Percentiles rank a stretch among this genome's conserved stretches.
Conservation (phyloP, 2,329 filamentous ascomycete species). For the Sporothrix globosa region DNA sequence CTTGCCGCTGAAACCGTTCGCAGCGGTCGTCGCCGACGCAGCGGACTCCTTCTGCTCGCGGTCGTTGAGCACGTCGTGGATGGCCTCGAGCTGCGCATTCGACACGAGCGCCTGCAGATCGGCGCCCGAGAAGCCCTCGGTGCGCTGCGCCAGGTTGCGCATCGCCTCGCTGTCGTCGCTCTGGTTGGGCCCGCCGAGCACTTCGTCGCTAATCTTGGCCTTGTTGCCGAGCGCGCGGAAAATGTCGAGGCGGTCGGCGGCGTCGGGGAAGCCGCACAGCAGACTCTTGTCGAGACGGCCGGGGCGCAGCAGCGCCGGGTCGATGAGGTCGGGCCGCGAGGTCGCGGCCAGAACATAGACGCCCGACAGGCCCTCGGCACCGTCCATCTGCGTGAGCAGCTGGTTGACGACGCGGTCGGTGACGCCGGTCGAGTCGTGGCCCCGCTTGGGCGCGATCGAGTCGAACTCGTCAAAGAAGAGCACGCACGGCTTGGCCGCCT, state of each 20-base stretch:
- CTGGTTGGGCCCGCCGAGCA: constrained; percentile 58
- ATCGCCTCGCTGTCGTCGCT: constrained; percentile 47
- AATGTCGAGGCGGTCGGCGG: constrained; percentile 85
- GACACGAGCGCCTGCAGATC: constrained; percentile 94
- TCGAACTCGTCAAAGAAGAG: constrained; percentile 99
- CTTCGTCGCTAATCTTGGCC: constrained; percentile 69
- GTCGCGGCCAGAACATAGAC: constrained; percentile 97
- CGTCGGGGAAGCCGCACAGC: constrained; percentile 82
- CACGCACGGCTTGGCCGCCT: constrained; percentile 88
- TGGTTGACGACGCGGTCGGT: constrained; percentile 98
- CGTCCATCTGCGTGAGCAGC: constrained; percentile 97
- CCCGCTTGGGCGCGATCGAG: constrained; percentile 93
- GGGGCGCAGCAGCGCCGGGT: constrained; percentile 87
- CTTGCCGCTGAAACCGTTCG: constrained; percentile 38
- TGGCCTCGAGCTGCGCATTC: constrained; percentile 95
- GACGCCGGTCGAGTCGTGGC: constrained; percentile 96
- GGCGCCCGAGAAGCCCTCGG: constrained; percentile 89
- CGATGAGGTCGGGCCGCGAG: constrained; percentile 89
- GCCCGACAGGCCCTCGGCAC: constrained; percentile 89
- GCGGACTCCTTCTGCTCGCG: constrained; percentile 44
- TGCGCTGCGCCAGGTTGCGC: constrained; percentile 74
- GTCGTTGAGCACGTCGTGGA: constrained; percentile 84
- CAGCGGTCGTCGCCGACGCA: constrained; percentile 37
- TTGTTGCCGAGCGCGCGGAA: constrained; percentile 81
- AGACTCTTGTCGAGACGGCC: constrained; percentile 92